Conservation (phyloP, 108 stramenopile species). For the Hondaea fermentalgiana region DNA sequence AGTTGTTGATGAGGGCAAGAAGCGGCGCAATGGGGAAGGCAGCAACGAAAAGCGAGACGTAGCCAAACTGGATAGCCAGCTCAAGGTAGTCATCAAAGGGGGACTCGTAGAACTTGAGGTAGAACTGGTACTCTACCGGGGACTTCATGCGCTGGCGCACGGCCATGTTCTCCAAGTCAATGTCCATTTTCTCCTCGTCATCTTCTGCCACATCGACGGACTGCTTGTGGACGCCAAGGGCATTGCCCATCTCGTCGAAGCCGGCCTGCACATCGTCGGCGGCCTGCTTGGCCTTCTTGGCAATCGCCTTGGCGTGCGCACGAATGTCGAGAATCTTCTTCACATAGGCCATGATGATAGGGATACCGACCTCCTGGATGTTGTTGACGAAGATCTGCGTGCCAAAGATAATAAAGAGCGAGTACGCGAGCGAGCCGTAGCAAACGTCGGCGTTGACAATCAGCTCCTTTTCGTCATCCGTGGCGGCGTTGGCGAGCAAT, state of each 20-base stretch:
- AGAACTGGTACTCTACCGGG: constrained; percentile 35
- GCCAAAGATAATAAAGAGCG: constrained; percentile 44
- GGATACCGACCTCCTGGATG: constrained; percentile 31
- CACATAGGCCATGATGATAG: constrained; percentile 21
- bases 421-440: background rate
- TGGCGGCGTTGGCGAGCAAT: background rate
- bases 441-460: background rate
- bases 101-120: constrained; percentile 41
- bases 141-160: constrained; percentile 20
- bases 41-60: constrained; percentile 88
- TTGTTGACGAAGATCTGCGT: constrained; percentile 39
- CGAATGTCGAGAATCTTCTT: constrained; percentile 5
- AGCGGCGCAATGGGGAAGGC: constrained; percentile 87
- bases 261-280: background rate
- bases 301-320: background rate
- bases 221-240: background rate
- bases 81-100: constrained; percentile 24
- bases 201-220: constrained; percentile 10
- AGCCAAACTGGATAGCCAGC: constrained; percentile 70
- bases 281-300: constrained; percentile 21
- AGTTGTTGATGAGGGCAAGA: constrained; percentile 79
- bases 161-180: background rate
- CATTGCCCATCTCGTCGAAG: background rate
- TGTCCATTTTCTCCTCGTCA: background rate
- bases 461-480: background rate